Conservation (phyloP, 768 basidiomycete species). For the Melanogaster broomeanus region DNA sequence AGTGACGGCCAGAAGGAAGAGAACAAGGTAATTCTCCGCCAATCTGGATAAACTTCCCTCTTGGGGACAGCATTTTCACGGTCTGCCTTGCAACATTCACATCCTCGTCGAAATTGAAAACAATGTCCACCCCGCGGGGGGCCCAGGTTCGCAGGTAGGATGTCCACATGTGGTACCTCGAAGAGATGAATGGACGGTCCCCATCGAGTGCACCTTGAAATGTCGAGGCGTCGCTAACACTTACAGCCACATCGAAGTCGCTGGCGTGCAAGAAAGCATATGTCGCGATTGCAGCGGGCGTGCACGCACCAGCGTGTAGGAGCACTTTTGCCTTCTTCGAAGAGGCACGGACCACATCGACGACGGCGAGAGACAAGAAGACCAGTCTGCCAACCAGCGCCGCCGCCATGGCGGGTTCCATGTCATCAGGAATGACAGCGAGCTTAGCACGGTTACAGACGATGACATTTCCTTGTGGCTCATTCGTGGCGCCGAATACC, state of each 20-base stretch:
- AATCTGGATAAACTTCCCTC: background rate
- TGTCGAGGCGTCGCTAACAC: background rate
- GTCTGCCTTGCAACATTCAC: background rate
- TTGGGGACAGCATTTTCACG: background rate
- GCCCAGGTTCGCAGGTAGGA: background rate
- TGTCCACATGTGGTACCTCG: background rate
- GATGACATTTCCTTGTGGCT: background rate
- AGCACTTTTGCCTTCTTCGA: too few species aligned
- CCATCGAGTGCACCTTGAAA: background rate
- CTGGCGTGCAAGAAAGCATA: background rate
- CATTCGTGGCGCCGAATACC: background rate
- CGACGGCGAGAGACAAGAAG: background rate
- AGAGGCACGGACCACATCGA: too few species aligned
- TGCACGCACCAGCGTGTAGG: background rate
- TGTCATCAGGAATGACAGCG: background rate
- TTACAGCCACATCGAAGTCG: background rate
- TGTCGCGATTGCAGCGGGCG: background rate
- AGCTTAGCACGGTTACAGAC: background rate
- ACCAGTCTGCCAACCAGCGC: background rate
- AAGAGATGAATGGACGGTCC: background rate
- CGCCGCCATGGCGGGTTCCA: background rate
- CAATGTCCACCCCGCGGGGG: background rate
- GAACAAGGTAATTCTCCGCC: background rate
- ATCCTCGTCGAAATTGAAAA: background rate
- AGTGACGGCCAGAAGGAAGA: background rate